These are phyloP conservation scores for Penicillium crystallinum DNA, from an alignment of 495 filamentous ascomycete species.

Conservation along the genomic window DNA sequence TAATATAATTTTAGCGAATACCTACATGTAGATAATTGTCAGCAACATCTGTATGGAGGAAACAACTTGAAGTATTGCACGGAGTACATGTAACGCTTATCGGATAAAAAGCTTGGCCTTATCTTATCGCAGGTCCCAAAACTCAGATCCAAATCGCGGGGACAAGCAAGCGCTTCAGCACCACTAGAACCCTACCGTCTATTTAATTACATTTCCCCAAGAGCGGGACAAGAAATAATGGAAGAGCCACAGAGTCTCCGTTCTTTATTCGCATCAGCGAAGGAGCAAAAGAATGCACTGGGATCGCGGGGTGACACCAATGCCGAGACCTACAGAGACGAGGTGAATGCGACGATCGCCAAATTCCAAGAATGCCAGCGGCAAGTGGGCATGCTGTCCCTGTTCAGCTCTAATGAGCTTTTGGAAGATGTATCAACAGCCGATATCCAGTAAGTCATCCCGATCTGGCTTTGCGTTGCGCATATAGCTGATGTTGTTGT, in stretches of 20 bases:
- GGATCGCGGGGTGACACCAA: slow-evolving; percentile 48
- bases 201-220: slow-evolving; percentile 1
- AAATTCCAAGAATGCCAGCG: slow-evolving; percentile 68
- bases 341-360: slow-evolving; percentile 59
- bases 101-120: slow-evolving; percentile 9
- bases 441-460: slow-evolving; percentile 64
- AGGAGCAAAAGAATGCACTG: slow-evolving; percentile 45
- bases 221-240: slow-evolving; percentile 30
- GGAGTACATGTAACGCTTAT: too few relatives aligned
- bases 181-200: neutral
- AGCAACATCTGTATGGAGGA: too few relatives aligned
- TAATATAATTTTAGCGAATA: too few relatives aligned
- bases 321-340: slow-evolving; percentile 58
- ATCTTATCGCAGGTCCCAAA: slow-evolving; percentile 19
- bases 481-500: slow-evolving; percentile 13
- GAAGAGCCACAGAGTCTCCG: slow-evolving; percentile 59
- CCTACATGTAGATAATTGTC: too few relatives aligned
- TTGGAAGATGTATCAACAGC: slow-evolving; percentile 81
- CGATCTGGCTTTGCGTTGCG: slow-evolving; percentile 22
- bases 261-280: slow-evolving; percentile 52
- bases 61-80: too few relatives aligned
- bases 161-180: neutral
- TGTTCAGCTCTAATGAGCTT: slow-evolving; percentile 88
- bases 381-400: slow-evolving; percentile 61
- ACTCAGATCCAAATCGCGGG: slow-evolving; percentile 20